Evolutionary conservation across 495 filamentous ascomycete species (phyloP).

Genomic region (Oleoguttula mirabilis): DNA sequence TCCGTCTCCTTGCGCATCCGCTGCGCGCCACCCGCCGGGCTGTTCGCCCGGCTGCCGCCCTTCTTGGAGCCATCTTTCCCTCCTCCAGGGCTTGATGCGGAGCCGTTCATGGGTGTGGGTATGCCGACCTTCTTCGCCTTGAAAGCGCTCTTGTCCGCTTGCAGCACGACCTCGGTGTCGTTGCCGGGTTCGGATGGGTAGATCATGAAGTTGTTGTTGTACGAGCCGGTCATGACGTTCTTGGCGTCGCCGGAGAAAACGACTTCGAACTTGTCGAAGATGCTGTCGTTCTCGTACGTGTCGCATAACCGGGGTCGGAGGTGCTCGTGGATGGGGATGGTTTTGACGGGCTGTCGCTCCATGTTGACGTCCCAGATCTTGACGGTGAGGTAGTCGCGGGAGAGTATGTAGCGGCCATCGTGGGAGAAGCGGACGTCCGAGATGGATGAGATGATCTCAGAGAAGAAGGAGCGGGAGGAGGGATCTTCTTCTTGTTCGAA

Average conservation of each 20-base stretch:
- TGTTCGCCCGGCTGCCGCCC: constrained; percentile 67
- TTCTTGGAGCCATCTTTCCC: constrained; percentile 73
- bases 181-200: constrained; percentile 92
- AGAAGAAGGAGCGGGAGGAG: constrained; percentile 97
- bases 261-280: constrained; percentile 99
- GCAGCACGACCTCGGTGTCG: constrained; percentile 92
- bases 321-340: constrained; percentile 97
- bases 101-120: constrained; percentile 86
- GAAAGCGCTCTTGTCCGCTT: constrained; percentile 97
- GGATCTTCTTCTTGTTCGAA: constrained; percentile 99
- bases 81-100: constrained; percentile 55
- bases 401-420: constrained; percentile 93
- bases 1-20: constrained; percentile 99
- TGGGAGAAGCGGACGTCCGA: constrained; percentile 96
- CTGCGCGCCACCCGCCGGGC: constrained; percentile 70
- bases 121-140: constrained; percentile 99
- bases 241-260: constrained; percentile 96
- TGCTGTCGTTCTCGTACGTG: constrained; percentile 98
- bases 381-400: constrained; percentile 92
- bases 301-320: constrained; percentile 89
- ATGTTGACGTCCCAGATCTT: constrained; percentile 99
- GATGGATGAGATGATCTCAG: constrained; percentile 98
- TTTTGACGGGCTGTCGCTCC: constrained; percentile 94
- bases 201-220: constrained; percentile 99
- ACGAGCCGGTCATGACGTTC: constrained; percentile 98